A percentile compares a stretch with the other conserved stretches of the same genome.
Conservation (phyloP, 129 eudicot species). For the Solidago caesia region DNA sequence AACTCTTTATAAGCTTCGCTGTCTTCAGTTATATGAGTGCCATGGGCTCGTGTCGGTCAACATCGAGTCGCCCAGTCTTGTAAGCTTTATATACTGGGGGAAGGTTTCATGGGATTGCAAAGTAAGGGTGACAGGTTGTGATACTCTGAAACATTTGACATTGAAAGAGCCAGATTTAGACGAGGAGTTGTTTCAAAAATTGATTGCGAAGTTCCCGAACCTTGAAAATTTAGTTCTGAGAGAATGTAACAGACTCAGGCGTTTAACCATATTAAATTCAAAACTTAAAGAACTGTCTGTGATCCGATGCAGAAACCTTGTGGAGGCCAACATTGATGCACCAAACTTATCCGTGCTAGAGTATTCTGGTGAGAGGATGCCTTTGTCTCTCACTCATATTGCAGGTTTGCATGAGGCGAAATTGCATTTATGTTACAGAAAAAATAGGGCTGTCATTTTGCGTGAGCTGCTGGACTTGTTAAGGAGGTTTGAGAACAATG, state of each 20-base stretch:
- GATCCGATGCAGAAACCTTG: constrained; percentile 34
- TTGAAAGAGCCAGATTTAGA: constrained; percentile 41
- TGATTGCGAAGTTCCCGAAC: constrained; percentile 25
- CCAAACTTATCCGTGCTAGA: constrained; percentile 49
- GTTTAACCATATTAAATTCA: constrained; percentile 37
- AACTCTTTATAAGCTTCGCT: constrained; percentile 34
- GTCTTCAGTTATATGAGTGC: constrained; percentile 55
- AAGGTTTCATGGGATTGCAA: constrained; percentile 23
- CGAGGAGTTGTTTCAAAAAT: constrained; percentile 36
- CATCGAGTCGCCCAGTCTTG: constrained; percentile 38
- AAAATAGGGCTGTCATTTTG: not conserved
- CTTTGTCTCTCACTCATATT: constrained; percentile 41
- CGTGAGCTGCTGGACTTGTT: constrained; percentile 23
- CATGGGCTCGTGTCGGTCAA: constrained; percentile 33
- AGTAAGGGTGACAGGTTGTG: constrained; percentile 38
- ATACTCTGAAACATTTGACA: constrained; percentile 41
- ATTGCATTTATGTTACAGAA: constrained; percentile 29
- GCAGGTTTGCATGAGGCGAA: constrained; percentile 37
- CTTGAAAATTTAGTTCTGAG: constrained; percentile 52
- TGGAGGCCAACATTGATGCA: constrained; percentile 37
- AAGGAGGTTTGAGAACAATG: constrained; percentile 25
- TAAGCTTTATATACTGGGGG: constrained; percentile 44
- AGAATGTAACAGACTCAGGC: constrained; percentile 37
- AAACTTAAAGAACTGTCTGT: constrained; percentile 45
- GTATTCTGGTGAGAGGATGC: constrained; percentile 46